Conservation (phyloP, 140 eudicot species). For the Flaveria floridana region DNA sequence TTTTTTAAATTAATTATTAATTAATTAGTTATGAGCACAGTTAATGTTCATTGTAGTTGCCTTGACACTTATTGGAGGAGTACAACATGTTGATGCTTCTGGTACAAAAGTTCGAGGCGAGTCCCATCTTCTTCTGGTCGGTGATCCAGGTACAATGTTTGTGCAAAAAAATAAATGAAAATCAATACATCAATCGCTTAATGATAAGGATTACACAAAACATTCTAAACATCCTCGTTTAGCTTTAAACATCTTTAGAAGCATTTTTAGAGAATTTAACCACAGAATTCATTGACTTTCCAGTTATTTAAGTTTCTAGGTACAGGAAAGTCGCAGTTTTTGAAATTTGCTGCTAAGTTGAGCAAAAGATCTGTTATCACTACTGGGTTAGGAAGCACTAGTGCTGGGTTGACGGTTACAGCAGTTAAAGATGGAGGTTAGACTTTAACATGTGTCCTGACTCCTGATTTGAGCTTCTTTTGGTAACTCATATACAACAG, state of each 20-base stretch:
- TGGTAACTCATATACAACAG: neutral
- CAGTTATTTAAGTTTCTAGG: constrained; percentile 42
- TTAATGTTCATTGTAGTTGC: constrained; percentile 53
- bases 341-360: constrained; percentile 93
- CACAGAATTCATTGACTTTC: constrained; percentile 12
- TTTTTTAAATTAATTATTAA: neutral
- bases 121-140: constrained; percentile 91
- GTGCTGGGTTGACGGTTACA: constrained; percentile 97
- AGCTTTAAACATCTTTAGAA: constrained; percentile 1
- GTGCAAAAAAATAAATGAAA: neutral
- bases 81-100: constrained; percentile 96
- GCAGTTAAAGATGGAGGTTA: constrained; percentile 96
- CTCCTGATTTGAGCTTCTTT: neutral
- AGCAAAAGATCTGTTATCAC: constrained; percentile 96
- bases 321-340: constrained; percentile 94
- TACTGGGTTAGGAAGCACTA: constrained; percentile 96
- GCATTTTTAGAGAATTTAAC: neutral
- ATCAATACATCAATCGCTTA: neutral
- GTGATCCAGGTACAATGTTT: constrained; percentile 37
- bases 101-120: constrained; percentile 97
- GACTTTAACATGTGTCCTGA: neutral
- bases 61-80: constrained; percentile 95
- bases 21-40: constrained; percentile 3
- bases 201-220: neutral
- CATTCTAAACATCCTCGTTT: neutral